Base-by-base conservation (phyloP, 169 alveolate genomes). In the Cryptosporidium felis region DNA sequence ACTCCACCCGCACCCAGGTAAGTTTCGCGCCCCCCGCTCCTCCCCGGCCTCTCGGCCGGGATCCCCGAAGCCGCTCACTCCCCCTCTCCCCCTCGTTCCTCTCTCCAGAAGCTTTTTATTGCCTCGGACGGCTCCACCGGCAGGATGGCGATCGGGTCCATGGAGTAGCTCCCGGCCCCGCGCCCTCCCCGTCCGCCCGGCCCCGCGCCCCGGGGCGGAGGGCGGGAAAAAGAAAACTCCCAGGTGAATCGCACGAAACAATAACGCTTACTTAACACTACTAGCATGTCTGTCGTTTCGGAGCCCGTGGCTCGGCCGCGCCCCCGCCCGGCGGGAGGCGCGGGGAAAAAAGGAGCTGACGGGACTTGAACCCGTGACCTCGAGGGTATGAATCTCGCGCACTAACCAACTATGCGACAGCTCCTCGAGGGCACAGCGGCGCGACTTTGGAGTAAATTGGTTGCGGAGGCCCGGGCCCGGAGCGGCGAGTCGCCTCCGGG, bases 381-480 rank as follows among this genome's bases (percentile, higher is more conserved):
- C 85, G 85, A 74, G 85, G 85, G 85, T 74, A 74, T 74, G 85
- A 74, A 74, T 74, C 85, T 74, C 85, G 85, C 85, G 85, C 85
- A 74, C 85, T 74, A 74, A 59, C 85, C 85, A 74, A 74, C 85
- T 74, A 74, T 74, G 85, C 85, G 85, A 74, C 85, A 74, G 85
- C 85, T 74, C 85, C 85, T 36, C 67, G 26, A n/a, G n/a, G n/a
- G n/a, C n/a, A n/a, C n/a, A n/a, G n/a, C n/a, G 44, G 2, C n/a
- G 0, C 9, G n/a, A 56, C 9, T 56, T 56, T 0, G 44, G 8
- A 21, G 63, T 56, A n/a, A n/a, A n/a, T n/a, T n/a, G n/a, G n/a
- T n/a, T n/a, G n/a, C n/a, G n/a, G n/a, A n/a, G n/a, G n/a, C n/a
- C n/a, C n/a, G n/a, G n/a, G n/a, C n/a, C n/a, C n/a, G n/a, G n/a